These are phyloP conservation scores for Waltergamsia citrina DNA, from an alignment of 2,329 filamentous ascomycete species.

Conservation along the genomic window DNA sequence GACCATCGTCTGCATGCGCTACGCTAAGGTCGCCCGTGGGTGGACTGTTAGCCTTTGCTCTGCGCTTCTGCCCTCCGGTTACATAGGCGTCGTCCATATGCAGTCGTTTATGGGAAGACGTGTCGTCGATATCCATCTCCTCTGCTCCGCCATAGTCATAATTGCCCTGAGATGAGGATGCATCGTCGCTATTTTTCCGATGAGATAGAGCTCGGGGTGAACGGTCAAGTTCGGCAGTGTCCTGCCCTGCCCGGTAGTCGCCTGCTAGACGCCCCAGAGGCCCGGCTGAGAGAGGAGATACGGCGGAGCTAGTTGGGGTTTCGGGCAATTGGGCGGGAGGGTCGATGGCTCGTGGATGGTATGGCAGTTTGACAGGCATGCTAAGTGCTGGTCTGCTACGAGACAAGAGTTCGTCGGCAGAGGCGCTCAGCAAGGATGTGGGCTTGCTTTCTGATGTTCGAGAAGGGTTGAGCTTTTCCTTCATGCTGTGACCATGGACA, in stretches of 20 bases:
- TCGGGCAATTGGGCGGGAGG: conserved; percentile 33
- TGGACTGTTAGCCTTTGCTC: conserved; percentile 47
- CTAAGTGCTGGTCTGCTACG: conserved; percentile 23
- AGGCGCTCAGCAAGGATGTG: conserved; percentile 32
- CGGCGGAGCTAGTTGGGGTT: conserved; percentile 35
- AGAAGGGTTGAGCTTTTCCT: conserved; percentile 44
- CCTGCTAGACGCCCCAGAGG: conserved; percentile 27
- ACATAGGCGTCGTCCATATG: conserved; percentile 37
- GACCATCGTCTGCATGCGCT: conserved; percentile 25
- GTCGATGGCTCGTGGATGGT: conserved; percentile 30
- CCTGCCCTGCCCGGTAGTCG: conserved; percentile 34
- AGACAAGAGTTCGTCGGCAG: conserved; percentile 25
- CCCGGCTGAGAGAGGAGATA: conserved; percentile 34
- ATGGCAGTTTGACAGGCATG: conserved; percentile 36
- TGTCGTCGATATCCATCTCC: conserved; percentile 44
- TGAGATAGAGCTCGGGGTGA: conserved; percentile 34
- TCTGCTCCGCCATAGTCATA: conserved; percentile 28
- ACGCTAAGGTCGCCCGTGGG: conserved; percentile 15
- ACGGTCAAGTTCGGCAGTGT: conserved; percentile 34
- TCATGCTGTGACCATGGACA: conserved; percentile 38
- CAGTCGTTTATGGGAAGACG: conserved; percentile 37
- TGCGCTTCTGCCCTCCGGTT: conserved; percentile 38
- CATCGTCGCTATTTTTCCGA: conserved; percentile 44
- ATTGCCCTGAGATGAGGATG: conserved; percentile 32
- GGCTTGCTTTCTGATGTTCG: conserved; percentile 35